These are phyloP conservation scores for Rhodotorula sp. DNA, from an alignment of 1,284 basidiomycete species.

Conservation along the genomic window DNA sequence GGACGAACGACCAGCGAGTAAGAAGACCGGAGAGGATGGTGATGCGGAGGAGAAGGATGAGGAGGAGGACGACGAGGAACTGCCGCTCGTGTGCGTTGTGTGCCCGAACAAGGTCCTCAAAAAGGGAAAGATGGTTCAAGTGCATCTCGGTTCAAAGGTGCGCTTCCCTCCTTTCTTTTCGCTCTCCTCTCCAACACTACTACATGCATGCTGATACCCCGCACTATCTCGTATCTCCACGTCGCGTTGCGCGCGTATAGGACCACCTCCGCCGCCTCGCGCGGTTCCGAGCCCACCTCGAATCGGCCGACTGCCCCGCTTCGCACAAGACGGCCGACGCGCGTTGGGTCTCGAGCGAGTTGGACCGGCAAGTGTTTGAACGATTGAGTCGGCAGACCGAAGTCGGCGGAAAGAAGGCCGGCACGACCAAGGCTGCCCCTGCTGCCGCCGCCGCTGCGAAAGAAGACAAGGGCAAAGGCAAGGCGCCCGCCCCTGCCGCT, in stretches of 20 bases:
- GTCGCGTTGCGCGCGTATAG: not conserved
- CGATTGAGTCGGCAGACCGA: conserved; percentile 29
- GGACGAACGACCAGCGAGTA: conserved; percentile 1
- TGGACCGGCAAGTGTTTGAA: conserved; percentile 31
- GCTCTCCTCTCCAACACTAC: not conserved
- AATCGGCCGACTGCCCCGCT: conserved; percentile 17
- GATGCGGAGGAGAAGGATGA: conserved; percentile 1
- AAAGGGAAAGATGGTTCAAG: conserved; percentile 37
- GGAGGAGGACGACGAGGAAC: conserved; percentile 18
- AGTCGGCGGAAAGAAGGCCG: conserved; percentile 33
- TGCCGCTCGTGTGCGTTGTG: conserved; percentile 35
- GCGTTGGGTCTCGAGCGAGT: conserved; percentile 28
- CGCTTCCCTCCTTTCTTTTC: not conserved
- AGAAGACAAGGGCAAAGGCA: conserved; percentile 1
- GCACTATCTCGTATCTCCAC: not conserved
- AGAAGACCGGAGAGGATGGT: not conserved
- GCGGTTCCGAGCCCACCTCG: conserved; percentile 34
- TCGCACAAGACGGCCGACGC: conserved; percentile 26
- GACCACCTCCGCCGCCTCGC: conserved; percentile 35
- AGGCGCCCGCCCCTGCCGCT: not conserved
- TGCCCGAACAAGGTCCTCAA: conserved; percentile 41
- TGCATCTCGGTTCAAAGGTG: conserved; percentile 38
- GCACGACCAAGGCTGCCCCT: not conserved
- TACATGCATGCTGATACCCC: too few relatives aligned
- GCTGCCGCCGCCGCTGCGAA: not conserved